Evolutionary conservation across 257 asterid genomes (phyloP).

Genomic region (Paraleonurus japonicus): DNA sequence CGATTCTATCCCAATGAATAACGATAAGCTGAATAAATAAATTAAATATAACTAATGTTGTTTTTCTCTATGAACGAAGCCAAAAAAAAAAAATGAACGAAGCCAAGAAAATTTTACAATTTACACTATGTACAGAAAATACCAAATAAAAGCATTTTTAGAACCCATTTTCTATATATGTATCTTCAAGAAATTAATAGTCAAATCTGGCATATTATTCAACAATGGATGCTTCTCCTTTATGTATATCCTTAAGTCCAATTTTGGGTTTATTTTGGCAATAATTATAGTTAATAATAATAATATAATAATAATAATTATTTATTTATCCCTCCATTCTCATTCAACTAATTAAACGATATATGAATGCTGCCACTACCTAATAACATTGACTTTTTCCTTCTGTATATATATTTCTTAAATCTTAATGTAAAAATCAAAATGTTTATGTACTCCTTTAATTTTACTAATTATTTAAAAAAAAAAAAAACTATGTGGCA

Average conservation of each 20-base stretch:
- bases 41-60: too few species aligned
- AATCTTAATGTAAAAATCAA: background rate
- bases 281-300: background rate
- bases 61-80: background rate
- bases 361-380: background rate
- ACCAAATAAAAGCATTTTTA: constrained; percentile 1
- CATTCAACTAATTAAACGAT: background rate
- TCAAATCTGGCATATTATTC: background rate
- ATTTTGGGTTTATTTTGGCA: background rate
- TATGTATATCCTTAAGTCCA: background rate
- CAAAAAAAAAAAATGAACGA: too few species aligned
- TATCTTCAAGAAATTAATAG: background rate
- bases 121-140: background rate
- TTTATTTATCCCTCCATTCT: background rate
- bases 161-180: background rate
- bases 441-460: too few species aligned
- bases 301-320: background rate
- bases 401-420: background rate
- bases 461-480: too few species aligned
- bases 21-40: too few species aligned
- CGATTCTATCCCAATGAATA: too few species aligned
- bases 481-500: too few species aligned
- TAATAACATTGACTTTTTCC: background rate
- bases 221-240: constrained; percentile 13
- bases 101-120: too few species aligned